These are phyloP conservation scores for Croton setiger DNA, from an alignment of 441 rosid species.

Conservation along the genomic window DNA sequence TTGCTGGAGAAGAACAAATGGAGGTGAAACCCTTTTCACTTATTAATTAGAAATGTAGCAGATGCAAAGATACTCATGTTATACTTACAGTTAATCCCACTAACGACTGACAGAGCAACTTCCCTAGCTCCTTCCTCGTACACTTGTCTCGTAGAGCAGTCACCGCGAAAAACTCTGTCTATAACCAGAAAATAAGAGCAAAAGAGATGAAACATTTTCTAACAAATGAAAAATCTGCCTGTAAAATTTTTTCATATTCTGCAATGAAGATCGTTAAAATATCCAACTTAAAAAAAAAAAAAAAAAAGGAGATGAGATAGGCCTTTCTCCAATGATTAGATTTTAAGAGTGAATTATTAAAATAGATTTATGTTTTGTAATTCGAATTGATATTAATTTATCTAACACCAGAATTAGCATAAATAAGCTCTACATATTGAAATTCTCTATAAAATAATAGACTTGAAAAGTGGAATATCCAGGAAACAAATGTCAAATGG, in stretches of 20 bases:
- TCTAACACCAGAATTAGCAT: no score
- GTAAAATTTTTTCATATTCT: background rate
- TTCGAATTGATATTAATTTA: no score
- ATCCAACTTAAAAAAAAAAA: background rate
- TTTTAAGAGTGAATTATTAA: no score
- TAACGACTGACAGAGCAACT: constrained; percentile 87
- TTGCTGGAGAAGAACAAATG: constrained; percentile 46
- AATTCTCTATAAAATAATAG: no score
- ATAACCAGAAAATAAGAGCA: constrained; percentile 20
- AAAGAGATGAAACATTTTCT: background rate
- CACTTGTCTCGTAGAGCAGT: constrained; percentile 66
- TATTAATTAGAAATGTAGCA: background rate
- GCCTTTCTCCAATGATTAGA: background rate
- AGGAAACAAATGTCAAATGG: no score
- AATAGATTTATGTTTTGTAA: no score
- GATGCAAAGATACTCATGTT: constrained; percentile 2
- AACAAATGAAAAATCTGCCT: background rate
- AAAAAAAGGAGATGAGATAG: background rate
- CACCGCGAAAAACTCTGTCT: constrained; percentile 91
- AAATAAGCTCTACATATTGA: no score
- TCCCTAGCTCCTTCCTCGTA: constrained; percentile 81
- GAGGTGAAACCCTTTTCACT: constrained; percentile 14
- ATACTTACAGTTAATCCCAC: constrained; percentile 83
- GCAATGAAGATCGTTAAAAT: background rate
- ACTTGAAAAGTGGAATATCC: no score